Evolutionary conservation across 1,139 yeast genomes (phyloP), one percentile per base, ranked within the genome.

Genomic region (Yamadazyma songkhlaensis): DNA sequence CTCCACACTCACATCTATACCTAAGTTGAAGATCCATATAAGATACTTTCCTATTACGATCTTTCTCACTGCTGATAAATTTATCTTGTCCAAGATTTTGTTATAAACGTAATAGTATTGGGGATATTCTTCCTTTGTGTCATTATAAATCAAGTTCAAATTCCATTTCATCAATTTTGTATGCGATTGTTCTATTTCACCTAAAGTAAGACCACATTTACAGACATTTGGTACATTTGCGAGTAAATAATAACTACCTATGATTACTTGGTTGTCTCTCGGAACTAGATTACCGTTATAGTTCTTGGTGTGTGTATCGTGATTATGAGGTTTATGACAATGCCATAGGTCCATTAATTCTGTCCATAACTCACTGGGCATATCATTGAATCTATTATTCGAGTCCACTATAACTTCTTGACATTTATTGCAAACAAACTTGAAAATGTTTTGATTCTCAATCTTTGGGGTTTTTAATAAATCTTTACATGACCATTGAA

Each of bases 341-440:
- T 92, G 97, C 98, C 98, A 92, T 47, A 84, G 85, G 44, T 92
- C 97, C 96, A 92, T 85, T 75, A 92, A 68, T 55, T 92, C 98
- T 9, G 85, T 79, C 98, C 98, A 92, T 38, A 80, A 69, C 51
- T 89, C 97, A 1, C 95, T 84, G 0, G 98, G 98, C 81, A 90
- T 75, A 32, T 87, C 86, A 46, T 67, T 60, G 32, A 83, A 59
- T 25, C 54, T 56, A 1, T 54, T 33, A 0, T 31, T 21, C 0
- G 77, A 66, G 30, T 60, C 54, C 1, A 73, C 43, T 1, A 74
- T 29, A 0, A 8, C 24, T 0, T 17, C 1, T 2, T 46, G 42
- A 46, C 81, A 77, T 0, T 45, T 6, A 0, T 23, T 14, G 46
- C 81, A 77, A 4, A 40, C 38, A 31, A 75, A 60, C n/a, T 38